Conservation (phyloP, 2,329 filamentous ascomycete species). For the Fusarium sp. region DNA sequence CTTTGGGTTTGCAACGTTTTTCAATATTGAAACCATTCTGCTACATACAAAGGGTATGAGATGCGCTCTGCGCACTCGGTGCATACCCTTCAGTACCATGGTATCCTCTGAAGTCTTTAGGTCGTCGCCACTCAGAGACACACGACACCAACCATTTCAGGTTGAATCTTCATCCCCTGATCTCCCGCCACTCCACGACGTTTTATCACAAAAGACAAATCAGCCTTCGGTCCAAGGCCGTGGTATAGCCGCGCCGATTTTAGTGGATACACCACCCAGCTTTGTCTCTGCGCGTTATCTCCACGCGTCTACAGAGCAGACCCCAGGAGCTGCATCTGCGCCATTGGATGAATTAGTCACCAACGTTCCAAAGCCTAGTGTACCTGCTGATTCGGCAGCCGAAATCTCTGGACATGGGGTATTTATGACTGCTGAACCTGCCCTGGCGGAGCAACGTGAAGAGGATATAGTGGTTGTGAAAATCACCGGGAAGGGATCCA, state of each 20-base stretch:
- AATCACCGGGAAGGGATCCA: conserved; percentile 23
- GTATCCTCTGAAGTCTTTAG: conserved; percentile 47
- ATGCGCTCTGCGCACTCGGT: conserved; percentile 60
- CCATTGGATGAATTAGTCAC: not conserved
- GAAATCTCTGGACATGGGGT: not conserved
- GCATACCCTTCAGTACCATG: conserved; percentile 44
- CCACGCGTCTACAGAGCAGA: conserved; percentile 47
- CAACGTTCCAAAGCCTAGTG: not conserved
- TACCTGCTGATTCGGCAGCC: not conserved
- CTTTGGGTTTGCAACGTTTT: conserved; percentile 11
- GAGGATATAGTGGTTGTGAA: conserved; percentile 40
- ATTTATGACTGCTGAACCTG: conserved; percentile 1
- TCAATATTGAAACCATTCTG: conserved; percentile 42
- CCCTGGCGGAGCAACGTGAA: conserved; percentile 3
- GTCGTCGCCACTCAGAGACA: conserved; percentile 45
- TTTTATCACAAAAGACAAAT: conserved; percentile 52
- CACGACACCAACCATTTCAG: conserved; percentile 47
- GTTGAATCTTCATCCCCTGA: conserved; percentile 61
- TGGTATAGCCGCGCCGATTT: conserved; percentile 50
- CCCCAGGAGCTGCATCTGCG: not conserved
- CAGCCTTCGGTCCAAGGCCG: conserved; percentile 49
- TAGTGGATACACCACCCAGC: conserved; percentile 47
- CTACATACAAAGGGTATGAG: conserved; percentile 44
- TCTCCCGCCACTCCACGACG: conserved; percentile 61
- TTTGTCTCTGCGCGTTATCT: conserved; percentile 56